A percentile compares a stretch with the other conserved stretches of the same genome.
Evolutionary conservation across 805 yeast genomes (phyloP).

Genomic region (Kregervanrija pseudodelftensis): DNA sequence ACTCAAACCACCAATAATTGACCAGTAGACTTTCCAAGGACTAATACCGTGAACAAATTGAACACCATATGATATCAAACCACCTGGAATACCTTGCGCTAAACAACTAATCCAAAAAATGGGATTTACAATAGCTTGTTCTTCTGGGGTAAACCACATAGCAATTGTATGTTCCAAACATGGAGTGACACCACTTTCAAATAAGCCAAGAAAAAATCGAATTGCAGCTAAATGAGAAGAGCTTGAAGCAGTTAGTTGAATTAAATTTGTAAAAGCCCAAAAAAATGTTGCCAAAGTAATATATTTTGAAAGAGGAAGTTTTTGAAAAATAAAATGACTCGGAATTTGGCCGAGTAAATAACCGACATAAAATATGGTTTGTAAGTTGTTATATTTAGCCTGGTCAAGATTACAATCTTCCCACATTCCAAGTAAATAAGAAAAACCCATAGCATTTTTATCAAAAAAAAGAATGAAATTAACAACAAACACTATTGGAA

Average conservation of each 20-base stretch:
- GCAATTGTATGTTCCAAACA: conserved; percentile 18
- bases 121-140: conserved; percentile 28
- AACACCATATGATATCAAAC: conserved; percentile 22
- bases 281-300: conserved; percentile 21
- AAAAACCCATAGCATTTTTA: conserved; percentile 43
- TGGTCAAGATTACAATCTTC: conserved; percentile 37
- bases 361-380: conserved; percentile 41
- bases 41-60: conserved; percentile 12
- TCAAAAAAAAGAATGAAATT: conserved; percentile 42
- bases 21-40: conserved; percentile 43
- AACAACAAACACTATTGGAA: conserved; percentile 31
- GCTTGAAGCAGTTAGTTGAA: conserved; percentile 22
- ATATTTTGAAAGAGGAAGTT: conserved; percentile 25
- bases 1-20: conserved; percentile 47
- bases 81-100: conserved; percentile 37
- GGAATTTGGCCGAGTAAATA: conserved; percentile 41
- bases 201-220: conserved; percentile 30
- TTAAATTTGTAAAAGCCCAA: conserved; percentile 29
- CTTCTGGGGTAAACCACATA: conserved; percentile 40
- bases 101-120: conserved; percentile 33
- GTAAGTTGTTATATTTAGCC: conserved; percentile 36
- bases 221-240: conserved; percentile 28
- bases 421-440: conserved; percentile 40
- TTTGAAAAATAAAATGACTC: conserved; percentile 35
- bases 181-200: conserved; percentile 22